Percentiles rank a stretch among this genome's conserved stretches.
phyloP scores from a whole-genome alignment of 2,329 filamentous ascomycete genomes.

The Phymatotrichopsis omnivora region DNA sequence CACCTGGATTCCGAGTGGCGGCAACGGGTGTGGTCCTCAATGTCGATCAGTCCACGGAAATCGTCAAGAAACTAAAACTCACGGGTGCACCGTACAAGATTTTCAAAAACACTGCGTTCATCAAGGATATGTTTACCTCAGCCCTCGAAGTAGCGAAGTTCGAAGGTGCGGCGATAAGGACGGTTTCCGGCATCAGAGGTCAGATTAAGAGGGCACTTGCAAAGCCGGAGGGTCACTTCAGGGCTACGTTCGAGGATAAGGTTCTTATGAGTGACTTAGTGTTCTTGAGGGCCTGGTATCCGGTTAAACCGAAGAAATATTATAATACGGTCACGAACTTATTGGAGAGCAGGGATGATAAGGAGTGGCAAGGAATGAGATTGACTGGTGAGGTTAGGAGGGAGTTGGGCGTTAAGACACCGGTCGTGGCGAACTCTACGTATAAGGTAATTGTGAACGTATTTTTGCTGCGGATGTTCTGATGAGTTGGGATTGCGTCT shows the following conservation, averaged over 20 bases:
- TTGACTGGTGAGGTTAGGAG: conserved; percentile 84
- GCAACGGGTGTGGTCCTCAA: conserved; percentile 88
- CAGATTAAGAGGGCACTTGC: conserved; percentile 93
- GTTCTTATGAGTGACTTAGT: conserved; percentile 94
- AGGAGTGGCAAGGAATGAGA: conserved; percentile 81
- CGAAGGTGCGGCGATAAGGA: conserved; percentile 89
- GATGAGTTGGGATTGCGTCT: too few relatives aligned
- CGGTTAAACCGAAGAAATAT: conserved; percentile 87
- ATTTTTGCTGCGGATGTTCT: too few relatives aligned
- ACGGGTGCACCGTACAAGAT: conserved; percentile 93
- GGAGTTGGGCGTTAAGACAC: conserved; percentile 63
- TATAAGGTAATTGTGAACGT: conserved; percentile 54
- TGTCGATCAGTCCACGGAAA: conserved; percentile 91
- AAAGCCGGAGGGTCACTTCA: conserved; percentile 90
- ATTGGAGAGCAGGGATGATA: conserved; percentile 10
- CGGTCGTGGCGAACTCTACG: conserved; percentile 69
- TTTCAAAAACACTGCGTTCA: conserved; percentile 98
- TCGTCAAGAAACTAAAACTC: conserved; percentile 98
- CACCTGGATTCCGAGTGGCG: conserved; percentile 80
- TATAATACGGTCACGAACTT: conserved; percentile 95
- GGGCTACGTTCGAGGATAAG: conserved; percentile 98
- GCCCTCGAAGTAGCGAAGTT: conserved; percentile 95
- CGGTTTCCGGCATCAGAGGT: conserved; percentile 86
- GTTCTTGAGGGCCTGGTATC: conserved; percentile 93
- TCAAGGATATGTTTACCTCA: conserved; percentile 96